Percentiles rank a stretch among this genome's conserved stretches.
Evolutionary conservation across 352 stramenopile genomes (phyloP).

Genomic region (Phytophthora sojae): DNA sequence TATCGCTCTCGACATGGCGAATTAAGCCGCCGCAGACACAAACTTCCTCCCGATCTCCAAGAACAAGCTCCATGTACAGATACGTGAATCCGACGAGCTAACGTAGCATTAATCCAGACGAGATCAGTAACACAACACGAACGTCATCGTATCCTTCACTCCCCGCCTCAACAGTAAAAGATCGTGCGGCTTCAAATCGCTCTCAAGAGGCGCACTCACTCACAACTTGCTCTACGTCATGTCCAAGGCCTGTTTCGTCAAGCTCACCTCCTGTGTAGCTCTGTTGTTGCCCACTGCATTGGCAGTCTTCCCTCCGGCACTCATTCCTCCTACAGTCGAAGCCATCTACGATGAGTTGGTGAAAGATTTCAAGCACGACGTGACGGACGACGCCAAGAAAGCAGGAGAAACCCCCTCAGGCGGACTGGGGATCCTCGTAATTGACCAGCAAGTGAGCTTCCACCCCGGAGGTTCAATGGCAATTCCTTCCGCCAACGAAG

Average conservation of each 20-base stretch:
- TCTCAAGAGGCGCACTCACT: too few relatives aligned
- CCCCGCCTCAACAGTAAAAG: too few relatives aligned
- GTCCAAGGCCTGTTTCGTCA: too few relatives aligned
- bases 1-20: background rate
- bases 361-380: conserved; percentile 17
- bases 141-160: background rate
- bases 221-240: too few relatives aligned
- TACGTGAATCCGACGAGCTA: background rate
- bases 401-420: conserved; percentile 22
- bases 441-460: conserved; percentile 96
- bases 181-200: too few relatives aligned
- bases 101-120: background rate
- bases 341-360: background rate
- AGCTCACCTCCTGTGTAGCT: conserved; percentile 5
- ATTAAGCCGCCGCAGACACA: background rate
- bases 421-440: conserved; percentile 76
- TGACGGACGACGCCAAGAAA: conserved; percentile 13
- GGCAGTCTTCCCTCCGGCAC: conserved; percentile 4
- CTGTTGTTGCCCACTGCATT: conserved; percentile 3
- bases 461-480: conserved; percentile 93
- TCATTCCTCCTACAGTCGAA: background rate
- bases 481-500: conserved; percentile 88
- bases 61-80: background rate
- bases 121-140: background rate
- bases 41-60: background rate